phyloP scores from a whole-genome alignment of 2,329 filamentous ascomycete genomes.

The Hypomyces perniciosus region DNA sequence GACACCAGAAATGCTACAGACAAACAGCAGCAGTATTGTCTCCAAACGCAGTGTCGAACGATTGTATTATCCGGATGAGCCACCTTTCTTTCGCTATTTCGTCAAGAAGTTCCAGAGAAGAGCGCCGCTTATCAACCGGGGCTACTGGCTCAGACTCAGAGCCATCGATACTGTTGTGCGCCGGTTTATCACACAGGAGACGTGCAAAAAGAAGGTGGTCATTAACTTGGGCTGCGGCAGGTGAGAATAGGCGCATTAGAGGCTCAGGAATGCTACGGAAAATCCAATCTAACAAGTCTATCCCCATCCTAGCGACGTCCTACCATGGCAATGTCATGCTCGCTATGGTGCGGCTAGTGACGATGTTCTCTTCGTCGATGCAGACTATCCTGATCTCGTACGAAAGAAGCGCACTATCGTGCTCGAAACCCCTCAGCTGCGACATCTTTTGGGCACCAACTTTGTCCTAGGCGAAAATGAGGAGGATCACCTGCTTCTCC shows the following conservation, averaged over 20 bases:
- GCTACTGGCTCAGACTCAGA: slow-evolving; percentile 81
- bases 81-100: slow-evolving; percentile 83
- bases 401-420: slow-evolving; percentile 66
- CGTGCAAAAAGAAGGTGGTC: slow-evolving; percentile 60
- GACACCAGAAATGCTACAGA: slow-evolving; percentile 39
- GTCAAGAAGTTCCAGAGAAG: slow-evolving; percentile 76
- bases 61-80: slow-evolving; percentile 69
- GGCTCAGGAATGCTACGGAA: not conserved
- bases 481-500: slow-evolving; percentile 47
- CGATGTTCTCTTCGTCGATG: slow-evolving; percentile 67
- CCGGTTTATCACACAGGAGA: slow-evolving; percentile 57
- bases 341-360: slow-evolving; percentile 55
- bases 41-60: slow-evolving; percentile 91
- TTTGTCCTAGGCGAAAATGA: slow-evolving; percentile 31
- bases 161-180: slow-evolving; percentile 70
- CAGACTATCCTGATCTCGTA: slow-evolving; percentile 81
- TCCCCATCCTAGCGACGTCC: slow-evolving; percentile 60
- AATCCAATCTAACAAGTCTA: not conserved
- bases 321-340: slow-evolving; percentile 76
- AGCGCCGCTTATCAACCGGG: slow-evolving; percentile 84
- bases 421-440: slow-evolving; percentile 53
- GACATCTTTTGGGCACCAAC: slow-evolving; percentile 27
- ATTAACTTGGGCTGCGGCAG: slow-evolving; percentile 87
- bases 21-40: slow-evolving; percentile 86
- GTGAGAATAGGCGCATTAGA: slow-evolving; percentile 46